Evolutionary conservation across 2,329 filamentous ascomycete genomes (phyloP).

Genomic region (Aspergillus sp.): DNA sequence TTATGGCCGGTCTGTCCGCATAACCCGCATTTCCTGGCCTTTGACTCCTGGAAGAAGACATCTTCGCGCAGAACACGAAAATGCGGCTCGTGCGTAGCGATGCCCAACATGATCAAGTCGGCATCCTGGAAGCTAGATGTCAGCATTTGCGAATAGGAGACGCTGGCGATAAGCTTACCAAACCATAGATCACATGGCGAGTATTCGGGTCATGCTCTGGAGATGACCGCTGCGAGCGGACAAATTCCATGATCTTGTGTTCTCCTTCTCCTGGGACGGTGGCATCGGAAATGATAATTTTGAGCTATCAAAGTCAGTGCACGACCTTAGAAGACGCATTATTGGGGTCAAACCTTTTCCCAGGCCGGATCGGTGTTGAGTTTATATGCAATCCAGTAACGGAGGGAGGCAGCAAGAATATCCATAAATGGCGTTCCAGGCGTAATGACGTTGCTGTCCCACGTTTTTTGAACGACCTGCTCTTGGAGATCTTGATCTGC

Average conservation of each 20-base stretch:
- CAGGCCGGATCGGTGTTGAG: slow-evolving; percentile 93
- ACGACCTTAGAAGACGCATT: not conserved
- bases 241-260: slow-evolving; percentile 98
- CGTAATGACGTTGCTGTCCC: slow-evolving; percentile 82
- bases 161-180: slow-evolving; percentile 35
- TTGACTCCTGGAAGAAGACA: slow-evolving; percentile 85
- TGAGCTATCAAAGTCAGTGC: slow-evolving; percentile 46
- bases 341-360: slow-evolving; percentile 52
- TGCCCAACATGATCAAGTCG: slow-evolving; percentile 95
- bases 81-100: slow-evolving; percentile 94
- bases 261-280: slow-evolving; percentile 96
- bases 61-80: slow-evolving; percentile 95
- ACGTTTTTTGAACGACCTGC: slow-evolving; percentile 70
- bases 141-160: slow-evolving; percentile 8
- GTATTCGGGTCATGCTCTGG: slow-evolving; percentile 94
- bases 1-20: slow-evolving; percentile 92
- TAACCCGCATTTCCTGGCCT: slow-evolving; percentile 69
- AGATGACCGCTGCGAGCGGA: slow-evolving; percentile 83
- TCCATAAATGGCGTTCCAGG: slow-evolving; percentile 99
- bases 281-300: slow-evolving; percentile 96
- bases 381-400: slow-evolving; percentile 97
- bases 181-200: slow-evolving; percentile 91
- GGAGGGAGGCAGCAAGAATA: slow-evolving; percentile 75
- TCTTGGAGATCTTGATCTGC: slow-evolving; percentile 53
- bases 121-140: slow-evolving; percentile 51